Evolutionary conservation across 2,329 filamentous ascomycete species (phyloP).

Genomic region (Aspergillus tamarii): DNA sequence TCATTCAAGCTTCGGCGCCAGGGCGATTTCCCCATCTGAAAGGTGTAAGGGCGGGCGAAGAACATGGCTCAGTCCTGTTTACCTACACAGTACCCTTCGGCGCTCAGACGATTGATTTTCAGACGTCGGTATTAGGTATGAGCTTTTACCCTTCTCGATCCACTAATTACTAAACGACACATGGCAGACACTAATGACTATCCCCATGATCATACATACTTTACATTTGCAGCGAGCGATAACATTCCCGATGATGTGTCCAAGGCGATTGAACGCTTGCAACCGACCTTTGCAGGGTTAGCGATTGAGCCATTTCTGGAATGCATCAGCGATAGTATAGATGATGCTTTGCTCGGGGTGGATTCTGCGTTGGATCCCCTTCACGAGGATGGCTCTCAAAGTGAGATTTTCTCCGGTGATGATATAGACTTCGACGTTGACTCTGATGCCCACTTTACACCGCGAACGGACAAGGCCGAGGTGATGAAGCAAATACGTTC

Average conservation of each 20-base stretch:
- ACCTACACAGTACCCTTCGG: conserved; percentile 48
- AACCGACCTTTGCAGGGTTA: conserved; percentile 47
- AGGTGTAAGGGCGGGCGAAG: conserved; percentile 62
- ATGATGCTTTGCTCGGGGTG: conserved; percentile 12
- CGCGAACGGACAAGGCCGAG: not conserved
- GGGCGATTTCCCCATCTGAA: conserved; percentile 53
- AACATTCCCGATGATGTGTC: conserved; percentile 25
- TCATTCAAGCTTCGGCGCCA: conserved; percentile 44
- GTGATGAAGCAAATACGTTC: conserved; percentile 45
- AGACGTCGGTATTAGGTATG: conserved; percentile 46
- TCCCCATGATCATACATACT: conserved; percentile 59
- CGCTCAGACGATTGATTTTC: conserved; percentile 35
- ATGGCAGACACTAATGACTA: conserved; percentile 62
- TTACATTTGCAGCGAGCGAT: conserved; percentile 58
- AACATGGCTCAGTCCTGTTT: conserved; percentile 74
- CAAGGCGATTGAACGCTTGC: conserved; percentile 47
- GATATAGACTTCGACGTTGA: conserved; percentile 32
- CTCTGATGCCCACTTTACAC: conserved; percentile 7
- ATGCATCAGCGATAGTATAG: conserved; percentile 14
- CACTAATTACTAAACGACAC: conserved; percentile 10
- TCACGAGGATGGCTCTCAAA: not conserved
- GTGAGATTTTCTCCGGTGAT: conserved; percentile 25
- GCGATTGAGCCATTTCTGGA: conserved; percentile 51
- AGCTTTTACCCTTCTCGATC: conserved; percentile 15
- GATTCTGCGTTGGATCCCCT: conserved; percentile 14